A percentile compares a stretch with the other conserved stretches of the same genome.
phyloP scores from a whole-genome alignment of 2,329 filamentous ascomycete genomes.

The Sporothrix inflata region DNA sequence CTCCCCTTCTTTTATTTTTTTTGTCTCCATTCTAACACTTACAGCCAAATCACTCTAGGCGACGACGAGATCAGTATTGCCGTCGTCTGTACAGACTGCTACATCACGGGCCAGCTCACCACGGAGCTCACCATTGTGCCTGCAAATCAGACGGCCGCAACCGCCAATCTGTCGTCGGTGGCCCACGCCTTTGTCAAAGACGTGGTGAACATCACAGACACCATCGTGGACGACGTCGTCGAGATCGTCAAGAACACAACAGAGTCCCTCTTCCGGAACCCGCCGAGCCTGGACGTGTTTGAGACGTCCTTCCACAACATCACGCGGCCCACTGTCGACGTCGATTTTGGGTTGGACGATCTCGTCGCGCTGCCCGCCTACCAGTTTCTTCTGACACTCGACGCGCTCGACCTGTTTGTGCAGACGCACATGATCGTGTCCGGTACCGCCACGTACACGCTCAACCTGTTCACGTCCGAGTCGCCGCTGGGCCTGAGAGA shows the following conservation, averaged over 20 bases:
- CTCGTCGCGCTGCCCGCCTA: conserved; percentile 47
- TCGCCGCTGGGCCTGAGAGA: conserved; percentile 49
- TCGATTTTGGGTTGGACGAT: conserved; percentile 50
- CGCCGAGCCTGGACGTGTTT: background rate
- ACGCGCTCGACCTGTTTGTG: conserved; percentile 57
- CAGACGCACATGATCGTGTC: conserved; percentile 49
- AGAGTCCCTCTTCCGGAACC: conserved; percentile 24
- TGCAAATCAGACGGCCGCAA: conserved; percentile 21
- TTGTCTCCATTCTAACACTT: background rate
- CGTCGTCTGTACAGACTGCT: conserved; percentile 29
- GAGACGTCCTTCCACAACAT: conserved; percentile 28
- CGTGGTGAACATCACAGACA: conserved; percentile 26
- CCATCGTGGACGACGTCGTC: conserved; percentile 29
- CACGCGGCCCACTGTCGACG: conserved; percentile 37
- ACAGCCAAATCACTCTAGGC: background rate
- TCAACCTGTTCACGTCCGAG: conserved; percentile 54
- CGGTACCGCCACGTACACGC: conserved; percentile 48
- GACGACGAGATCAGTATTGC: background rate
- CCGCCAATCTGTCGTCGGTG: background rate
- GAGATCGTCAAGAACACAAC: conserved; percentile 43
- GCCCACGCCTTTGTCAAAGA: background rate
- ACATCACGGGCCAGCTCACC: conserved; percentile 20
- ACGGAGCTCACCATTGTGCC: conserved; percentile 20
- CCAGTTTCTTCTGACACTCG: conserved; percentile 52
- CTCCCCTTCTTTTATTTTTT: background rate